Evolutionary conservation across 23 red algal species (phyloP).

Genomic region (Chondrus crispus): DNA sequence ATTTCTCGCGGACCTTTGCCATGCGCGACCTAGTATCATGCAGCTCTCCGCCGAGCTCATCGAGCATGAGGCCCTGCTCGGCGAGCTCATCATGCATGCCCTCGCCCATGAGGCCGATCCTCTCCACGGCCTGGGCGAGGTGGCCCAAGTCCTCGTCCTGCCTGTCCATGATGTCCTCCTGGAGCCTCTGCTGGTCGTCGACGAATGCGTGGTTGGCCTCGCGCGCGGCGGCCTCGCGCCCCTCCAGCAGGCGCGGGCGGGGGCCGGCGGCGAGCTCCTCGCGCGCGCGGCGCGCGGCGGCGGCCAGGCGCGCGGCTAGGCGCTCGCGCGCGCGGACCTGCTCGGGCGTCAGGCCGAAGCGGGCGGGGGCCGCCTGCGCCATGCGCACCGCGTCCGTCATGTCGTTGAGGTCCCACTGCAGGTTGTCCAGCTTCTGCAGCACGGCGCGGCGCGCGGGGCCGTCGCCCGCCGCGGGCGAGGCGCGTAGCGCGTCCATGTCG

Average conservation of each 20-base stretch:
- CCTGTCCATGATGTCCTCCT: slow-evolving; percentile 30
- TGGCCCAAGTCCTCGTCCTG: slow-evolving; percentile 66
- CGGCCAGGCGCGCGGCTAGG: background rate
- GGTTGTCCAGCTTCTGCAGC: background rate
- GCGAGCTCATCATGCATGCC: slow-evolving; percentile 70
- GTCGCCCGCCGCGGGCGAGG: no score
- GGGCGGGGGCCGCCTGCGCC: slow-evolving; percentile 5
- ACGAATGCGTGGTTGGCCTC: slow-evolving; percentile 55
- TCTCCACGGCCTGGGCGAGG: slow-evolving; percentile 48
- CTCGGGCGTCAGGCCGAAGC: slow-evolving; percentile 17
- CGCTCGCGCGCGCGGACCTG: slow-evolving; percentile 20
- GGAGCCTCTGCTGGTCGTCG: slow-evolving; percentile 21
- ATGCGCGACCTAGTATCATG: slow-evolving; percentile 12
- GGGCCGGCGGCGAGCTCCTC: background rate
- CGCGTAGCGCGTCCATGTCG: background rate
- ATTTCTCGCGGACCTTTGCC: slow-evolving; percentile 15
- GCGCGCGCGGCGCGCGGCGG: background rate
- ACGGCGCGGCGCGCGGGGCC: background rate
- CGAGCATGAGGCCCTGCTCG: slow-evolving; percentile 59
- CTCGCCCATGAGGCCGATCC: slow-evolving; percentile 65
- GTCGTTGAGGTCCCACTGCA: slow-evolving; percentile 56
- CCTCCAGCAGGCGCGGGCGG: background rate
- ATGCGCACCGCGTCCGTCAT: slow-evolving; percentile 35
- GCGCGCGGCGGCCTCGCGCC: background rate
- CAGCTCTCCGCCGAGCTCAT: slow-evolving; percentile 59